Conservation (phyloP, 2,329 filamentous ascomycete genomes). For the Claviceps maximensis region DNA sequence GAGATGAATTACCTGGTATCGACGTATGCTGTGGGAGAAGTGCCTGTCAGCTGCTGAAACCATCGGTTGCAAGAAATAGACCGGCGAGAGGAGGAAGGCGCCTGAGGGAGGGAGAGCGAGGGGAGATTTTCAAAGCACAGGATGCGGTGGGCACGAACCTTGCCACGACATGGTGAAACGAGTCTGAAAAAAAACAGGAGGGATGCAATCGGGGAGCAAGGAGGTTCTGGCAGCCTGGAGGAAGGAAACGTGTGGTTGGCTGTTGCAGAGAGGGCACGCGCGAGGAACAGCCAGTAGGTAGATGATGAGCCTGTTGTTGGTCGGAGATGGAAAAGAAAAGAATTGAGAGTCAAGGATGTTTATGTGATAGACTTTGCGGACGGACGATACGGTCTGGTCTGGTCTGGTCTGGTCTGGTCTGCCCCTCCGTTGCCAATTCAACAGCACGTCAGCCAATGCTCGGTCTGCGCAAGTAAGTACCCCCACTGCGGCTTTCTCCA, state of each 20-base stretch:
- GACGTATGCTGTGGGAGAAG: constrained; percentile 31
- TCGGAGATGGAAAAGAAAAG: background rate
- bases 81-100: constrained; percentile 11
- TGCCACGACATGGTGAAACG: constrained; percentile 56
- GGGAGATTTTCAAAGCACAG: constrained; percentile 1
- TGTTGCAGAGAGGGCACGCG: background rate
- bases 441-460: constrained; percentile 3
- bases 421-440: constrained; percentile 3
- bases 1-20: constrained; percentile 33
- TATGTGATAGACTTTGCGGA: constrained; percentile 8
- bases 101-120: background rate
- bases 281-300: background rate
- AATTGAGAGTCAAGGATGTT: background rate
- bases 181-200: constrained; percentile 1
- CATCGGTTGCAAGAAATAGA: background rate
- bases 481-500: constrained; percentile 6
- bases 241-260: constrained; percentile 1
- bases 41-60: constrained; percentile 8
- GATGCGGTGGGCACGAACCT: constrained; percentile 35
- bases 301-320: background rate
- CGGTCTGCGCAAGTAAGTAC: constrained; percentile 6
- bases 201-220: background rate
- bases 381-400: background rate
- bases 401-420: too few species aligned
- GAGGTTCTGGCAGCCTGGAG: constrained; percentile 1